Base-by-base conservation (phyloP, 75 land plant genomes). In the Picea sitchensis region DNA sequence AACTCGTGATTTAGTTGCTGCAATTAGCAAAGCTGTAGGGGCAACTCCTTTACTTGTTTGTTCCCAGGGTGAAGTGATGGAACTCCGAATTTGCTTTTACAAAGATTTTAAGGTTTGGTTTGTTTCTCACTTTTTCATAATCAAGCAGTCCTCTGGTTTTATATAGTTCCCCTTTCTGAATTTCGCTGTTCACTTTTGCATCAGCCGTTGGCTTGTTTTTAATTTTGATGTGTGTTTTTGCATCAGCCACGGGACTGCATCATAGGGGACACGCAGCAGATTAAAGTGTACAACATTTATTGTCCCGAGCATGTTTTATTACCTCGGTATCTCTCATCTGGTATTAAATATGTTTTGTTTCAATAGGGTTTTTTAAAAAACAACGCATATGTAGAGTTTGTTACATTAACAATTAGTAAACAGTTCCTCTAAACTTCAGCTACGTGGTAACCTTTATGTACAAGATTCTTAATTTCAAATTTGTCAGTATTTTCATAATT, bases 61-160 rank as follows among this genome's bases (percentile, higher is more conserved):
- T 62, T 72, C 80, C 31, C 65, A 85, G 73, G 92, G 75, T 78
- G 85, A 90, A 31, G 71, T 92, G 14, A 79, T 87, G 75, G 92
- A 92, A 79, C 83, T 92, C 63, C 80, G 78, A 34, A 47, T 92
- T 54, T 92, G 94, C 89, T 92, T 92, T 68, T 78, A 81, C 75
- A 92, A 90, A 85, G 86, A 90, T 78, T 86, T 90, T 63, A 80
- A 85, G 94, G 94, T 90, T 38, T 65, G 85, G 15, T 13, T 54
- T 65, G 54, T 15, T 38, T 30, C 62, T 65, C 8, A 18, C 31
- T 18, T 68, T 68, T 34, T 68, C 11, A 36, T 20, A 41, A 21
- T 71, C 8, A 44, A 21, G 12, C 44, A 71, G 54, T 5, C 23
- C n/a, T 41, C 3, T 13, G 14, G 51, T 44, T 44, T 1, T 47